Conservation (phyloP, 768 basidiomycete species). For the Glaciozyma martinii region DNA sequence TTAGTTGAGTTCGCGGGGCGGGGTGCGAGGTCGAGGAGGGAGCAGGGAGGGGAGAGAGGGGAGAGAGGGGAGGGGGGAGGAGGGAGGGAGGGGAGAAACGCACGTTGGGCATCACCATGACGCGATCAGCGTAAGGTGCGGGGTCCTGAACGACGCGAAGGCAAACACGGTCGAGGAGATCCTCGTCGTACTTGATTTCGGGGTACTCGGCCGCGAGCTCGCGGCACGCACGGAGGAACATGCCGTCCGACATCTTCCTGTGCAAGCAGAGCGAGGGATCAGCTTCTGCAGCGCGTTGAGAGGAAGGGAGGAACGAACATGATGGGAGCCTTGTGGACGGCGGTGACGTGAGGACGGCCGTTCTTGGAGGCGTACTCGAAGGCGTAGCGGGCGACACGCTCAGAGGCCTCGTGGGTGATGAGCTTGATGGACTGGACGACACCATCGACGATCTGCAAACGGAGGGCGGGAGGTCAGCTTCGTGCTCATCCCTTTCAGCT, state of each 20-base stretch:
- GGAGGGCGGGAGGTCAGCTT: neutral
- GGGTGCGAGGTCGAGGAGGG: neutral
- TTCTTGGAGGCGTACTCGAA: constrained; percentile 91
- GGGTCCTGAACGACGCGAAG: constrained; percentile 88
- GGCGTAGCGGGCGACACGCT: constrained; percentile 95
- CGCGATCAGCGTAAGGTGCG: constrained; percentile 81
- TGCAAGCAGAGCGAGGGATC: neutral
- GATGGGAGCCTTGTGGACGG: constrained; percentile 99
- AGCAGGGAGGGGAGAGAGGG: neutral
- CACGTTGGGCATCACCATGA: constrained; percentile 99
- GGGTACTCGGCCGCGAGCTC: constrained; percentile 94
- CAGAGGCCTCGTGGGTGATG: constrained; percentile 97
- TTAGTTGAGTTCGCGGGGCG: rapidly evolving
- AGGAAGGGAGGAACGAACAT: constrained; percentile 54
- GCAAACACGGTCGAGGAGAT: constrained; percentile 92
- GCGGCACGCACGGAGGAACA: constrained; percentile 97
- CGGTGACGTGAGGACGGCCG: constrained; percentile 80
- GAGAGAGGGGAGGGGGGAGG: neutral
- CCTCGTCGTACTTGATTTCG: constrained; percentile 86
- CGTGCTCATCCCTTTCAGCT: neutral
- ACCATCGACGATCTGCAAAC: constrained; percentile 80
- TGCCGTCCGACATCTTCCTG: constrained; percentile 99
- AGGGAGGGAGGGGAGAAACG: neutral
- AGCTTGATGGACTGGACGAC: constrained; percentile 99
- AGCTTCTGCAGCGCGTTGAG: no score